phyloP scores from a whole-genome alignment of 106 monocot species.

The Dendrobium catenatum region DNA sequence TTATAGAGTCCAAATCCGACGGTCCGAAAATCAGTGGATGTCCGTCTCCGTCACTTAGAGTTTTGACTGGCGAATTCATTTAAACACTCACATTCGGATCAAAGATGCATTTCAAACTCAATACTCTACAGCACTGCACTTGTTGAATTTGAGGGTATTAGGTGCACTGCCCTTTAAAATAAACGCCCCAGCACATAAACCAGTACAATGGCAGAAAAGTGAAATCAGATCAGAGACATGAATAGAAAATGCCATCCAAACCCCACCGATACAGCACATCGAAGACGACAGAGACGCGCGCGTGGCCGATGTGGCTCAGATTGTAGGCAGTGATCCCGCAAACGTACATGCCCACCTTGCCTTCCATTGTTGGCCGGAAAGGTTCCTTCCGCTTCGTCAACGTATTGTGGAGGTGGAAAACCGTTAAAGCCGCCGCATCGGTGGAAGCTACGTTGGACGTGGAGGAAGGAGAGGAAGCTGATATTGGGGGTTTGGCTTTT shows the following conservation, averaged over 20 bases:
- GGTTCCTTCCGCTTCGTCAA: slow-evolving; percentile 59
- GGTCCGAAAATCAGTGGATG: not conserved
- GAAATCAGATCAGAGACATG: not conserved
- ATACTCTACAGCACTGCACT: not conserved
- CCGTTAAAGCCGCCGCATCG: slow-evolving; percentile 1
- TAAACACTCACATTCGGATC: too few species aligned
- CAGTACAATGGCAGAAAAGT: not conserved
- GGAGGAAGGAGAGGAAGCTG: not conserved
- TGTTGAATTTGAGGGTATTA: not conserved
- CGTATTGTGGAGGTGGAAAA: slow-evolving; percentile 64
- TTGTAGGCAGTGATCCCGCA: slow-evolving; percentile 88
- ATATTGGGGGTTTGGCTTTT: not conserved
- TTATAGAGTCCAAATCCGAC: not conserved
- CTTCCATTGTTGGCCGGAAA: slow-evolving; percentile 47
- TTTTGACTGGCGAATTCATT: too few species aligned
- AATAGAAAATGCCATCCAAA: not conserved
- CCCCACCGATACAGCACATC: slow-evolving; percentile 72
- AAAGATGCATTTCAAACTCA: not conserved
- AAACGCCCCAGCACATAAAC: not conserved
- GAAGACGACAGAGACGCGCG: slow-evolving; percentile 81
- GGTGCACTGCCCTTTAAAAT: not conserved
- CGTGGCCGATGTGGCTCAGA: slow-evolving; percentile 89
- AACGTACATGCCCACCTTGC: slow-evolving; percentile 90
- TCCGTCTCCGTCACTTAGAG: too few species aligned
- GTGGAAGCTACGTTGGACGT: not conserved